Conservation (phyloP, 805 yeast genomes). For the Lipomyces spencermartinsiae region DNA sequence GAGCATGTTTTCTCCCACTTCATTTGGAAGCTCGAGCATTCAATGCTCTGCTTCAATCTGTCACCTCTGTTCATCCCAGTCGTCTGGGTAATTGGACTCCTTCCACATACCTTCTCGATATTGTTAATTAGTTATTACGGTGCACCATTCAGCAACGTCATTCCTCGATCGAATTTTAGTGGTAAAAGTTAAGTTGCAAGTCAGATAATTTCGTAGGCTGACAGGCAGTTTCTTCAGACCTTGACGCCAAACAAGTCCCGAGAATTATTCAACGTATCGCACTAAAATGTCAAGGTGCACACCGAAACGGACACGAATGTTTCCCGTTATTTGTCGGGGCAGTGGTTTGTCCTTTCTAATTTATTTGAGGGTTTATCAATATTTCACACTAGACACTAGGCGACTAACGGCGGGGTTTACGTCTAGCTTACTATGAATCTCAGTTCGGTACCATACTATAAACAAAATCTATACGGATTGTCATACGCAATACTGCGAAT, state of each 20-base stretch:
- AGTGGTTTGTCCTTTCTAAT: constrained; percentile 18
- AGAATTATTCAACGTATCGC: constrained; percentile 14
- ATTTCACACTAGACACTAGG: background rate
- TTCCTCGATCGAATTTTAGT: constrained; percentile 25
- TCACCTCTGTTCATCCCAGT: constrained; percentile 27
- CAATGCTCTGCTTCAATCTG: constrained; percentile 25
- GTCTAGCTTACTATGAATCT: constrained; percentile 24
- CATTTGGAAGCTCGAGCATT: constrained; percentile 23
- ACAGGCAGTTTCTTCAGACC: constrained; percentile 10
- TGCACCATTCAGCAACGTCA: constrained; percentile 23
- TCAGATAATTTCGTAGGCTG: background rate
- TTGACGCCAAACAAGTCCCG: constrained; percentile 18
- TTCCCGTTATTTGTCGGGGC: constrained; percentile 32
- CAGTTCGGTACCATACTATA: constrained; percentile 17
- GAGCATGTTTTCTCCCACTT: background rate
- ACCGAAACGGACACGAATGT: constrained; percentile 29
- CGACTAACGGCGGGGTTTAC: background rate
- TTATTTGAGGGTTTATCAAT: background rate
- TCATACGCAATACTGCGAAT: constrained; percentile 25
- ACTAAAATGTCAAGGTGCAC: constrained; percentile 29
- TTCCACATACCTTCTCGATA: constrained; percentile 32
- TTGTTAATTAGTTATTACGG: constrained; percentile 21
- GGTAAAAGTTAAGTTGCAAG: constrained; percentile 5
- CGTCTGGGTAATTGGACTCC: constrained; percentile 27
- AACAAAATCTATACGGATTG: constrained; percentile 27